phyloP scores from a whole-genome alignment of 2,329 filamentous ascomycete genomes.

The Fusarium verticillioides region DNA sequence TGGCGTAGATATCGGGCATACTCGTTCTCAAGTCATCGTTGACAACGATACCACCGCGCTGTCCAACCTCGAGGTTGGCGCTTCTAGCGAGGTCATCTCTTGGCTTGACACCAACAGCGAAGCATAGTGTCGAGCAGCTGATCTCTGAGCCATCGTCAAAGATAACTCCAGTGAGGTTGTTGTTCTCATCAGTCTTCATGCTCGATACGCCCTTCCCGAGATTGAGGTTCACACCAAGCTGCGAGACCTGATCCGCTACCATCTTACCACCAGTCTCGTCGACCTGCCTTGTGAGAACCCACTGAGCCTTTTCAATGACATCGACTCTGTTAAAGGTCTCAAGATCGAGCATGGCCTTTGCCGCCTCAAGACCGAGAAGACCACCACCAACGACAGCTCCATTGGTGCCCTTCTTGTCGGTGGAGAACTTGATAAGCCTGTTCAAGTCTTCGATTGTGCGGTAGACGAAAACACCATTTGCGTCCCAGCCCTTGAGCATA shows the following conservation, averaged over 20 bases:
- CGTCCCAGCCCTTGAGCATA: conserved; percentile 80
- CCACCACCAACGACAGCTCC: conserved; percentile 87
- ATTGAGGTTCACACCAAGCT: conserved; percentile 83
- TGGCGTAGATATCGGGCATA: conserved; percentile 79
- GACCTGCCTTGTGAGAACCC: conserved; percentile 84
- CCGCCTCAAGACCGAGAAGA: conserved; percentile 85
- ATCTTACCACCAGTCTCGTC: conserved; percentile 83
- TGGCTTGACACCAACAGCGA: conserved; percentile 87
- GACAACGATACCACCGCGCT: conserved; percentile 79
- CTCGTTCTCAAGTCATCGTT: conserved; percentile 76
- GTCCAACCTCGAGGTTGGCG: conserved; percentile 77
- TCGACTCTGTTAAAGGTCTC: conserved; percentile 78
- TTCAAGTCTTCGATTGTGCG: conserved; percentile 85
- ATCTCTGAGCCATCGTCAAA: conserved; percentile 86
- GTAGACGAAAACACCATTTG: conserved; percentile 88
- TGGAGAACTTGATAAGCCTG: conserved; percentile 78
- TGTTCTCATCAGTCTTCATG: conserved; percentile 74
- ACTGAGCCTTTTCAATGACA: conserved; percentile 83
- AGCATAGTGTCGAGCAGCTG: conserved; percentile 84
- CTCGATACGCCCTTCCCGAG: conserved; percentile 79
- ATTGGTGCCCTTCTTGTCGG: conserved; percentile 71
- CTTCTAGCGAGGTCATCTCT: conserved; percentile 79
- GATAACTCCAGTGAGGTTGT: conserved; percentile 76
- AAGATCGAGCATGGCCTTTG: conserved; percentile 91
- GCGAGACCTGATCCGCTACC: conserved; percentile 82